phyloP scores from a whole-genome alignment of 495 filamentous ascomycete genomes.

The Penicillium coprophilum region DNA sequence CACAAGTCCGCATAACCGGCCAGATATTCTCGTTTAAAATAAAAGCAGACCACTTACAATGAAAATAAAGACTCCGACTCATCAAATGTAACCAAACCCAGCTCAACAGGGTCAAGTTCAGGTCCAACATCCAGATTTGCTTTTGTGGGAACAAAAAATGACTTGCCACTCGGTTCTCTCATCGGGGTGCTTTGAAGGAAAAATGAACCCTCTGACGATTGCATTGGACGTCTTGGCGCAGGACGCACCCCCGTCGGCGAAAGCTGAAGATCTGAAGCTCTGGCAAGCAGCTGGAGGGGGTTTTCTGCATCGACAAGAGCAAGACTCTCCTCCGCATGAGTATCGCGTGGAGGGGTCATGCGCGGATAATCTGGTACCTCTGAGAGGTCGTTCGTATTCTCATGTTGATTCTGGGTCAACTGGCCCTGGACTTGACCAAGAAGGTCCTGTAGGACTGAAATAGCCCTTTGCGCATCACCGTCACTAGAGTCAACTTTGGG shows the following conservation, averaged over 20 bases:
- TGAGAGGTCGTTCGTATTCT: slow-evolving; percentile 27
- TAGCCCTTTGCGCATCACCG: slow-evolving; percentile 52
- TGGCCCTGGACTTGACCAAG: slow-evolving; percentile 49
- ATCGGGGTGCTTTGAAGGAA: slow-evolving; percentile 4
- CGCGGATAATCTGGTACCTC: slow-evolving; percentile 30
- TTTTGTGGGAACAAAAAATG: slow-evolving; percentile 61
- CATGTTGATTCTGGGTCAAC: slow-evolving; percentile 31
- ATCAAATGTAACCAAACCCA: slow-evolving; percentile 60
- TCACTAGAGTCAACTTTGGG: slow-evolving; percentile 51
- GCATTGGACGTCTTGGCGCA: slow-evolving; percentile 17
- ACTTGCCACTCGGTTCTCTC: slow-evolving; percentile 28
- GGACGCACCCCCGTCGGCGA: slow-evolving; percentile 41
- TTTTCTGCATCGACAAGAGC: slow-evolving; percentile 73
- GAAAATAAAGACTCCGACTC: slow-evolving; percentile 63
- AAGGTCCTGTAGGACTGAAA: slow-evolving; percentile 56
- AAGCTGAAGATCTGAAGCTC: slow-evolving; percentile 66
- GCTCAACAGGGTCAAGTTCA: slow-evolving; percentile 64
- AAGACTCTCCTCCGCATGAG: slow-evolving; percentile 47
- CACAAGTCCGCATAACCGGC: no score
- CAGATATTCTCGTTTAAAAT: neutral
- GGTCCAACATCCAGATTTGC: slow-evolving; percentile 60
- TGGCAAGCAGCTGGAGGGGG: slow-evolving; percentile 66
- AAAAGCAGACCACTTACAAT: slow-evolving; percentile 49
- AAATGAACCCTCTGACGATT: slow-evolving; percentile 15
- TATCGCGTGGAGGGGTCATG: slow-evolving; percentile 31